These are phyloP conservation scores for Sporothrix schenckii DNA, from an alignment of 2,329 filamentous ascomycete genomes.

Conservation along the genomic window DNA sequence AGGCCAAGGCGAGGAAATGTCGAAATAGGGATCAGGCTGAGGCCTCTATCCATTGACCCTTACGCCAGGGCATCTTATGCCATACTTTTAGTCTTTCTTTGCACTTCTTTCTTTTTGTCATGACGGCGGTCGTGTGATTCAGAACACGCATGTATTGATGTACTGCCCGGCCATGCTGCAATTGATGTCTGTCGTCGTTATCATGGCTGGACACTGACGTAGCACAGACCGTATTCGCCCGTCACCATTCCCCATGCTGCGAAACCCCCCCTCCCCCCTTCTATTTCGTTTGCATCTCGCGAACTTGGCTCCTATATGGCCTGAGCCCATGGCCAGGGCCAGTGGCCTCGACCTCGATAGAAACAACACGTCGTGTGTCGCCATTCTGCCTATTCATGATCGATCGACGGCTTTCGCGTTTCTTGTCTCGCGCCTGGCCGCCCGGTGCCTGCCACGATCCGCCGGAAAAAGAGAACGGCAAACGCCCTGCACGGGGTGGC, in stretches of 20 bases:
- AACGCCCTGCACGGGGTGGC: background rate
- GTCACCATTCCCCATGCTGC: background rate
- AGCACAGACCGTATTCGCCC: background rate
- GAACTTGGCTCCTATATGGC: background rate
- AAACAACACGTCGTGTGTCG: background rate
- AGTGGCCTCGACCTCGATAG: background rate
- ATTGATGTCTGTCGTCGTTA: background rate
- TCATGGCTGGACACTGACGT: background rate
- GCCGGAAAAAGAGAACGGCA: background rate
- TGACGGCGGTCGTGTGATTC: background rate
- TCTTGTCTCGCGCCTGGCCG: background rate
- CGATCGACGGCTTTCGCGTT: background rate
- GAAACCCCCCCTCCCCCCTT: background rate
- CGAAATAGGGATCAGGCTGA: background rate
- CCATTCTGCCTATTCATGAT: conserved; percentile 12
- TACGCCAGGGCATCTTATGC: background rate
- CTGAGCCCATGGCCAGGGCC: background rate
- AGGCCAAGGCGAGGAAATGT: background rate
- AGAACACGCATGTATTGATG: background rate
- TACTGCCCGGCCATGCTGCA: background rate
- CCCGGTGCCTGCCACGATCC: background rate
- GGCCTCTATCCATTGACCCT: background rate
- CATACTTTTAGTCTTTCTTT: background rate
- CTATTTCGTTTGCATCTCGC: conserved; percentile 13
- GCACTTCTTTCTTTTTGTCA: background rate